Percentiles rank a stretch among this genome's conserved stretches.
Conservation (phyloP, 768 basidiomycete genomes). For the Imleria badia region DNA sequence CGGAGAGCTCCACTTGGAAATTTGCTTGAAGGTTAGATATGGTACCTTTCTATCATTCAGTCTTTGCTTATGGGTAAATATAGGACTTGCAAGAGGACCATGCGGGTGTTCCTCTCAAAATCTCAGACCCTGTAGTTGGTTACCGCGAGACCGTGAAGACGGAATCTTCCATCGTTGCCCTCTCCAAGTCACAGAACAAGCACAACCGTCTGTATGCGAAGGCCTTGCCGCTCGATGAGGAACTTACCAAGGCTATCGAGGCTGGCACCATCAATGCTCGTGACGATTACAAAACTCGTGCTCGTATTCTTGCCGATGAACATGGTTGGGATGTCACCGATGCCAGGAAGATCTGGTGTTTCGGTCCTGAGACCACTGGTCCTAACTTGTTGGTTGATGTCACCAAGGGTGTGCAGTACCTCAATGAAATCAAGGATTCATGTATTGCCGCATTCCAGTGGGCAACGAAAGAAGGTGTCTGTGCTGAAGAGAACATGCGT, state of each 20-base stretch:
- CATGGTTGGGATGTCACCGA: constrained; percentile 99
- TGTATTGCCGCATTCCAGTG: constrained; percentile 99
- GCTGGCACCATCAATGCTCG: constrained; percentile 79
- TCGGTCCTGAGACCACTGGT: constrained; percentile 97
- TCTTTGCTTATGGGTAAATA: neutral
- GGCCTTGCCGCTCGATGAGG: constrained; percentile 92
- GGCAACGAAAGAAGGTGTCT: constrained; percentile 98
- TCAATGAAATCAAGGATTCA: constrained; percentile 99
- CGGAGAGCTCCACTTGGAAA: constrained; percentile 98
- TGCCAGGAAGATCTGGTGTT: constrained; percentile 99
- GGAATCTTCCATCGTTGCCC: constrained; percentile 92
- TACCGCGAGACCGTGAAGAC: constrained; percentile 97
- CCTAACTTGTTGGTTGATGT: constrained; percentile 96
- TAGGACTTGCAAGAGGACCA: constrained; percentile 99
- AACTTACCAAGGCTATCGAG: constrained; percentile 92
- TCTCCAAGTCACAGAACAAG: constrained; percentile 99
- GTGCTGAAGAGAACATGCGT: constrained; percentile 98
- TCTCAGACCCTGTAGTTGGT: constrained; percentile 95
- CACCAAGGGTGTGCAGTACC: constrained; percentile 98
- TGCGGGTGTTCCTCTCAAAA: constrained; percentile 98
- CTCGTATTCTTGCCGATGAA: constrained; percentile 94
- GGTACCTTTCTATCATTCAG: neutral
- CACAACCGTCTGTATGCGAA: constrained; percentile 98
- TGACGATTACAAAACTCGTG: constrained; percentile 97
- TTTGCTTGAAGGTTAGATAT: constrained; percentile 86